phyloP scores from a whole-genome alignment of 345 rosid species.

The Zanthoxylum bungeanum region DNA sequence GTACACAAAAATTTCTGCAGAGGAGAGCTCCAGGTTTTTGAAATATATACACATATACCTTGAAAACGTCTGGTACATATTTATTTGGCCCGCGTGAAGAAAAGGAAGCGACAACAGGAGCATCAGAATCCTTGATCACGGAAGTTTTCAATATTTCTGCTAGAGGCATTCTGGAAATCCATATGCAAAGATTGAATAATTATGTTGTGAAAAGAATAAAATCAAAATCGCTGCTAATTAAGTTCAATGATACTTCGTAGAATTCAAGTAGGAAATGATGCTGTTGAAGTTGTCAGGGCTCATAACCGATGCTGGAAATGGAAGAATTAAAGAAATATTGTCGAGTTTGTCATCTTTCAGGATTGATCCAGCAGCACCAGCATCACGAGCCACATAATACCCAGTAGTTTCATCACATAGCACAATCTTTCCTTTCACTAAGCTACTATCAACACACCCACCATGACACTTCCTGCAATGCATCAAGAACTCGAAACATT shows the following conservation, averaged over 20 bases:
- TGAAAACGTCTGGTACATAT: conserved; percentile 17
- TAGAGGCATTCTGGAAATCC: neutral
- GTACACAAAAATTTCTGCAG: neutral
- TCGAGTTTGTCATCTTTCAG: neutral
- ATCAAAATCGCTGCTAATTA: neutral
- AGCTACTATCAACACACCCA: conserved; percentile 23
- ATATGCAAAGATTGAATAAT: neutral
- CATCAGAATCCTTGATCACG: conserved; percentile 1
- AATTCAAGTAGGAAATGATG: conserved; percentile 25
- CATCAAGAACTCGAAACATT: neutral
- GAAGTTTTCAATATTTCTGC: conserved; percentile 17
- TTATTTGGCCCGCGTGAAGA: conserved; percentile 44
- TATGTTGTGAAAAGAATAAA: neutral
- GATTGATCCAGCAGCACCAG: conserved; percentile 35
- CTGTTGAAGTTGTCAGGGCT: neutral
- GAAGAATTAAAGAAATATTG: conserved; percentile 1
- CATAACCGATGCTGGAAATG: conserved; percentile 29
- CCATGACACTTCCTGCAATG: conserved; percentile 32
- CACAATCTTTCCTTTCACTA: conserved; percentile 39
- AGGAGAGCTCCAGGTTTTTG: neutral
- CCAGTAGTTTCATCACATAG: conserved; percentile 9
- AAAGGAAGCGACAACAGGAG: conserved; percentile 27
- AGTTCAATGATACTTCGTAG: conserved; percentile 27
- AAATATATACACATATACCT: neutral
- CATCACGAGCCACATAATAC: neutral